Percentiles rank a stretch among this genome's conserved stretches.
Conservation (phyloP, 768 basidiomycete genomes). For the Hemileccinum rubropunctum region DNA sequence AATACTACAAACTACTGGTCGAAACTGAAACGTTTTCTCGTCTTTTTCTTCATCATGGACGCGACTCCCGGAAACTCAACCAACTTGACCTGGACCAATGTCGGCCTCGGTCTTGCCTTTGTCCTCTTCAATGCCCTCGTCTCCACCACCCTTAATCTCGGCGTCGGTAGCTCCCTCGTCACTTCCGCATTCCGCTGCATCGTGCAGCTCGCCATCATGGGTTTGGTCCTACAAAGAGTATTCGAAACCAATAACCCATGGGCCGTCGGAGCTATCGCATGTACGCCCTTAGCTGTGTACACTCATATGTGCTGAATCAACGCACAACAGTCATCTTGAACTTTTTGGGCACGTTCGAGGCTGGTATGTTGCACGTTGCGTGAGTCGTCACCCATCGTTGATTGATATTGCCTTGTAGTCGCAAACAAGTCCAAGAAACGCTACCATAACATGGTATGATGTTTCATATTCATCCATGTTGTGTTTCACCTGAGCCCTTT, state of each 20-base stretch:
- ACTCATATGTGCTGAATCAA: not conserved
- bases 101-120: slow-evolving; percentile 72
- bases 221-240: slow-evolving; percentile 63
- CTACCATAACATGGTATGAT: slow-evolving; percentile 66
- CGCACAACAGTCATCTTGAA: slow-evolving; percentile 57
- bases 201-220: slow-evolving; percentile 74
- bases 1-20: not conserved
- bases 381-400: not conserved
- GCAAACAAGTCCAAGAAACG: slow-evolving; percentile 76
- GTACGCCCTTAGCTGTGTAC: slow-evolving; percentile 40
- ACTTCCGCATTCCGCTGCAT: slow-evolving; percentile 73
- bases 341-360: slow-evolving; percentile 73
- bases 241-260: slow-evolving; percentile 75
- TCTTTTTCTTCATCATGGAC: slow-evolving; percentile 29
- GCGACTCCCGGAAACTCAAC: slow-evolving; percentile 16
- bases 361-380: slow-evolving; percentile 43
- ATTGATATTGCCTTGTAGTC: slow-evolving; percentile 39
- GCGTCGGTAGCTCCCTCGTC: slow-evolving; percentile 64
- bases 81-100: slow-evolving; percentile 66
- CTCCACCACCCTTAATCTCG: slow-evolving; percentile 63
- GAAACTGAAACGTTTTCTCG: not conserved
- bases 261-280: slow-evolving; percentile 69
- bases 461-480: not conserved
- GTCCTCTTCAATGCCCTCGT: slow-evolving; percentile 68
- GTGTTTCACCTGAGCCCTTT: not conserved